Evolutionary conservation across 805 yeast genomes (phyloP), one percentile per base, ranked within the genome.

Genomic region (Sugiyamaella marilandica): DNA sequence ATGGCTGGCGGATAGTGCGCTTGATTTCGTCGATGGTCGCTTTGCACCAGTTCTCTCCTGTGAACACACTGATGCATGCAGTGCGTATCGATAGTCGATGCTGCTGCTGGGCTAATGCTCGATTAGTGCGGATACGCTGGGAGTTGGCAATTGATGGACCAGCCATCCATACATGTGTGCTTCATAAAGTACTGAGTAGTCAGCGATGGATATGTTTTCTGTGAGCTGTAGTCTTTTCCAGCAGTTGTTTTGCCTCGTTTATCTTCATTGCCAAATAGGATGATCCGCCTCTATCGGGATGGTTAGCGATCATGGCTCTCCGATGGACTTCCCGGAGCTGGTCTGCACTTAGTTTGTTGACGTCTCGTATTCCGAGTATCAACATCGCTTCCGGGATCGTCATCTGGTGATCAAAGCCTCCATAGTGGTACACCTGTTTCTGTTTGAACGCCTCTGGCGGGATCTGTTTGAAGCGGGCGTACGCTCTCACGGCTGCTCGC

Each of bases 201-300:
- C 29, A 24, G 29, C 29, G 29, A 24, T 24, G 29, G 7, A 7
- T 24, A 7, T 24, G 3, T 24, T 24, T 24, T 3, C 29, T 7
- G 7, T 24, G 29, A 3, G 7, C 29, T 3, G 43, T 10, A 10
- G 16, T 39, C 43, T 39, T 39, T 16, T 39, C 43, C 24, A 39
- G 21, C 16, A 39, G 43, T 10, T 39, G 24, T 39, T 39, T 39
- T 26, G 97, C 97, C 71, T 91, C 96, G 67, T 91, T 91, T 56
- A 91, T 85, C 74, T 91, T 91, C 54, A 91, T 83, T 45, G 97
- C 96, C 68, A 91, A 68, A 63, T 79, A 89, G 26, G 95, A 87
- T 10, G 95, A 85, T 1, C 97, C 97, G 33, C 97, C 97, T 66
- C 83, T 86, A 73, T 91, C 97, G 10, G 97, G 97, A 66, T 91